Evolutionary conservation across 768 basidiomycete genomes (phyloP).

Genomic region (Russula sp.): DNA sequence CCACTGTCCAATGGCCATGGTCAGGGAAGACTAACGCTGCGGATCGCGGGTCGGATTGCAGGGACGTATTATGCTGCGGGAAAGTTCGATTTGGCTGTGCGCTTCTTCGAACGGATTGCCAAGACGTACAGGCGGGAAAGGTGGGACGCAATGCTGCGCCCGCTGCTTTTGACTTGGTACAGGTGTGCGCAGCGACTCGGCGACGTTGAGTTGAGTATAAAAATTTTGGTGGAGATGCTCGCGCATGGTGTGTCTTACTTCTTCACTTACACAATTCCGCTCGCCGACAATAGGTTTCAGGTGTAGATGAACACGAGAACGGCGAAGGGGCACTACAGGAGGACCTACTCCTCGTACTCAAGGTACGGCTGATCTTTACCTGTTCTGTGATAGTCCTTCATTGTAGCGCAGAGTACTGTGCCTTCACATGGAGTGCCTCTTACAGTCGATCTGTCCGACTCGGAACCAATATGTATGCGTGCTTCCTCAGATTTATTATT

Average conservation of each 20-base stretch:
- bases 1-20: conserved; percentile 36
- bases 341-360: conserved; percentile 65
- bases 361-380: conserved; percentile 39
- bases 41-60: conserved; percentile 87
- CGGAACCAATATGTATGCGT: conserved; percentile 54
- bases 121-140: conserved; percentile 81
- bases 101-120: conserved; percentile 90
- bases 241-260: conserved; percentile 52
- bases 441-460: conserved; percentile 56
- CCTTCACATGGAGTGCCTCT: conserved; percentile 57
- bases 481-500: conserved; percentile 12
- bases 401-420: conserved; percentile 54
- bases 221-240: conserved; percentile 77
- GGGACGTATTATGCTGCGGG: conserved; percentile 74
- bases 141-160: conserved; percentile 69
- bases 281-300: conserved; percentile 25
- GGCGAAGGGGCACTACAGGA: conserved; percentile 53
- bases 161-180: conserved; percentile 77
- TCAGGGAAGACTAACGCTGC: conserved; percentile 81
- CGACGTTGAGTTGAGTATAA: conserved; percentile 70
- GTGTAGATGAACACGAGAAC: conserved; percentile 36
- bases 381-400: background rate
- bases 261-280: background rate
- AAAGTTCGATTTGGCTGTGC: conserved; percentile 83
- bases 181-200: conserved; percentile 73